A percentile compares a stretch with the other conserved stretches of the same genome.
phyloP scores from a whole-genome alignment of 2,329 filamentous ascomycete species.

The Fusarium nanum region DNA sequence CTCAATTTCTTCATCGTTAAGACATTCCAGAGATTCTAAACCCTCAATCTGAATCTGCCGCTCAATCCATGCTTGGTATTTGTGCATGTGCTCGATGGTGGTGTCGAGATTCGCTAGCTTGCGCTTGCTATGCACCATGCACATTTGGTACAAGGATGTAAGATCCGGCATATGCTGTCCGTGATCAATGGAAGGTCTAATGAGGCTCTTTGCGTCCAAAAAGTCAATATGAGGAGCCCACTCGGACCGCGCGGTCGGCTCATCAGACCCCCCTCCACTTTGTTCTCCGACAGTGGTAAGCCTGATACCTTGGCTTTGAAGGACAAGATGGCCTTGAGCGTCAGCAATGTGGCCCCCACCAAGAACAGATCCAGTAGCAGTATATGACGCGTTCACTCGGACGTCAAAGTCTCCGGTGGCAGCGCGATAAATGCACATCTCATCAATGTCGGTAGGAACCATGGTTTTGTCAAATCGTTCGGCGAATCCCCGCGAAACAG shows the following conservation, averaged over 20 bases:
- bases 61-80: background rate
- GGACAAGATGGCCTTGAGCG: background rate
- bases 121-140: background rate
- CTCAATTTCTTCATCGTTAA: background rate
- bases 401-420: background rate
- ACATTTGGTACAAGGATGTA: background rate
- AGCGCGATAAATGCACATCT: constrained; percentile 2
- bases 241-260: background rate
- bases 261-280: background rate
- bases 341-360: background rate
- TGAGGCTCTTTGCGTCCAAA: background rate
- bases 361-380: background rate
- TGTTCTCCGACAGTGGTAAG: background rate
- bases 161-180: background rate
- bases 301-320: background rate
- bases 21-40: background rate
- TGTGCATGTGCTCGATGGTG: background rate
- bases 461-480: constrained; percentile 5
- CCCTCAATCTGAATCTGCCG: background rate
- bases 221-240: constrained; percentile 10
- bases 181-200: background rate
- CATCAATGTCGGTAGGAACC: constrained; percentile 5
- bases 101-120: background rate
- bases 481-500: constrained; percentile 2
- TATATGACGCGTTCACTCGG: background rate